These are phyloP conservation scores for Lizonia empirigonia DNA, from an alignment of 2,329 filamentous ascomycete genomes.

Conservation along the genomic window DNA sequence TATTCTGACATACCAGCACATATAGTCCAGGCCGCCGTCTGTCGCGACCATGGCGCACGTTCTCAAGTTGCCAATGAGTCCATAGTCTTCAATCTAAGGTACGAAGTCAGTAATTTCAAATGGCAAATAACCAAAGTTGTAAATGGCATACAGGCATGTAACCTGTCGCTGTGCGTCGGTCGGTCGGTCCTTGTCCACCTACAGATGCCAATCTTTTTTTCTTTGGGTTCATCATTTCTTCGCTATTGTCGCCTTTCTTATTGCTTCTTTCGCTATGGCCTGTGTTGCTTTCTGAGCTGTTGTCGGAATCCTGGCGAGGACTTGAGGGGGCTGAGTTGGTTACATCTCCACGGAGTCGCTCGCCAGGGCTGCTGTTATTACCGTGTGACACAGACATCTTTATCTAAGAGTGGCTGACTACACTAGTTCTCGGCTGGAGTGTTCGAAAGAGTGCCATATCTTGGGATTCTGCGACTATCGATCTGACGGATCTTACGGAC, in stretches of 20 bases:
- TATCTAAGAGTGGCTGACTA: background rate
- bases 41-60: conserved; percentile 59
- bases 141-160: conserved; percentile 33
- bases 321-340: conserved; percentile 15
- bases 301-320: conserved; percentile 12
- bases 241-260: background rate
- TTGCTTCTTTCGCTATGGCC: conserved; percentile 6
- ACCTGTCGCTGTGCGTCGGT: conserved; percentile 32
- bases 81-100: conserved; percentile 68
- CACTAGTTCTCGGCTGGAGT: conserved; percentile 13
- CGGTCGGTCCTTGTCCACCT: conserved; percentile 18
- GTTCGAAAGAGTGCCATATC: conserved; percentile 6
- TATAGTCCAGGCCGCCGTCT: conserved; percentile 68
- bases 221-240: conserved; percentile 23
- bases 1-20: conserved; percentile 67
- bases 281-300: conserved; percentile 16
- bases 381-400: conserved; percentile 15
- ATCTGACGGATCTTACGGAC: conserved; percentile 8
- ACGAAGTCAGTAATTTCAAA: background rate
- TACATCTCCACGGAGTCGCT: conserved; percentile 18
- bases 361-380: conserved; percentile 7
- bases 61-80: conserved; percentile 80
- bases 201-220: conserved; percentile 14
- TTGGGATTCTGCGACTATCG: background rate
- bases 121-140: background rate